Percentiles rank a stretch among this genome's conserved stretches.
These are phyloP conservation scores for Komagataella populi DNA, from an alignment of 805 yeast genomes.

Conservation along the genomic window DNA sequence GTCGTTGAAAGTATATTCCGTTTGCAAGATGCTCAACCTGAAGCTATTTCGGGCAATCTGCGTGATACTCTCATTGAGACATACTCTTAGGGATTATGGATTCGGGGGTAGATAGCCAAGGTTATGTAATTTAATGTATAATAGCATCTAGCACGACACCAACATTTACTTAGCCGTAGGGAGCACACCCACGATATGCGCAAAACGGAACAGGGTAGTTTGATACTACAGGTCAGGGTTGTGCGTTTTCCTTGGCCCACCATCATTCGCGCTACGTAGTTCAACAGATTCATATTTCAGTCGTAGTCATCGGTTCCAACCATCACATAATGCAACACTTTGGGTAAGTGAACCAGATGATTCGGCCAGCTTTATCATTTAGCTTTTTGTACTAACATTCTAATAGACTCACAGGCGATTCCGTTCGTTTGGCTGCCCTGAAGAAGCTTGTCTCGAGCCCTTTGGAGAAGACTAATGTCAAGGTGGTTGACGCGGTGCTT, in stretches of 20 bases:
- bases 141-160: background rate
- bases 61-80: conserved; percentile 91
- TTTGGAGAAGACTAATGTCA: background rate
- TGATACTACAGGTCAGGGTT: too few relatives aligned
- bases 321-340: background rate
- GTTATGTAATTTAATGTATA: conserved; percentile 1
- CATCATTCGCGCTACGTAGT: background rate
- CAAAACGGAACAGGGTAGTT: too few relatives aligned
- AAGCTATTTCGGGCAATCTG: conserved; percentile 68
- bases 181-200: too few relatives aligned
- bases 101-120: conserved; percentile 2
- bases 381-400: background rate
- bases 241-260: background rate
- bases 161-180: too few relatives aligned
- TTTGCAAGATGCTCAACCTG: conserved; percentile 84
- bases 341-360: background rate
- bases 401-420: background rate
- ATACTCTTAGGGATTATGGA: conserved; percentile 39
- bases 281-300: background rate
- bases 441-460: background rate
- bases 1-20: conserved; percentile 94
- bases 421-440: background rate
- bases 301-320: background rate
- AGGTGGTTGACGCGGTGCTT: background rate
- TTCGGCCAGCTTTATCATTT: background rate